Evolutionary conservation across 164 flowering plant species (phyloP).

Genomic region (Umbilicus rupestris): DNA sequence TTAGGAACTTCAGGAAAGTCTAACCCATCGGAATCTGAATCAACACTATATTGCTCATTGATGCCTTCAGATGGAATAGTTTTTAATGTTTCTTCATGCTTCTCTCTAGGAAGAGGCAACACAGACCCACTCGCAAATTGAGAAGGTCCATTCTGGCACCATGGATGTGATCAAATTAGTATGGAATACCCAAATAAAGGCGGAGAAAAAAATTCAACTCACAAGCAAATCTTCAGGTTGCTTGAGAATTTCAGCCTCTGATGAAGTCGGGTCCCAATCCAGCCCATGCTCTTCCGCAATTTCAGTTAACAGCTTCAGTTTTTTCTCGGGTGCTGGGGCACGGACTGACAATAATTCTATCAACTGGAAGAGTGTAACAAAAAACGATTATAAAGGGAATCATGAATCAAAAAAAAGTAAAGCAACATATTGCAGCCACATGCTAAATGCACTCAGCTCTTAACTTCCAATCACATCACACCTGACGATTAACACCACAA

Average conservation of each 20-base stretch:
- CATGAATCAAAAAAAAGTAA: neutral
- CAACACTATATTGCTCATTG: constrained; percentile 40
- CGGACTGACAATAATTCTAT: constrained; percentile 79
- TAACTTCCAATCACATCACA: constrained; percentile 11
- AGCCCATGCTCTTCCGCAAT: constrained; percentile 87
- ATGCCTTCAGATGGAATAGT: constrained; percentile 22
- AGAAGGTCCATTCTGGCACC: constrained; percentile 67
- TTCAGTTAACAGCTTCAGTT: constrained; percentile 78
- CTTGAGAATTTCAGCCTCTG: constrained; percentile 72
- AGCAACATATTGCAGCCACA: neutral
- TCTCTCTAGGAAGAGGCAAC: constrained; percentile 69
- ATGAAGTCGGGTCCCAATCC: constrained; percentile 81
- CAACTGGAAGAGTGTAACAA: constrained; percentile 33
- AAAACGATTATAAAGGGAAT: neutral
- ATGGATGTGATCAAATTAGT: constrained; percentile 4
- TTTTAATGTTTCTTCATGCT: constrained; percentile 39
- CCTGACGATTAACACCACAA: constrained; percentile 98
- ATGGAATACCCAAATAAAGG: constrained; percentile 4
- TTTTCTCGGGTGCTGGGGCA: constrained; percentile 75
- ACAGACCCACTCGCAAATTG: constrained; percentile 62
- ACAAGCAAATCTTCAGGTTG: constrained; percentile 85
- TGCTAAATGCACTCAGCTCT: neutral
- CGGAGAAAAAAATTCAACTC: constrained; percentile 13
- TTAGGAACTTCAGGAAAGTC: constrained; percentile 88
- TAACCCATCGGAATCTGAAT: constrained; percentile 38